phyloP scores from a whole-genome alignment of 208 protist genomes.

The Trypanosoma cruzi region DNA sequence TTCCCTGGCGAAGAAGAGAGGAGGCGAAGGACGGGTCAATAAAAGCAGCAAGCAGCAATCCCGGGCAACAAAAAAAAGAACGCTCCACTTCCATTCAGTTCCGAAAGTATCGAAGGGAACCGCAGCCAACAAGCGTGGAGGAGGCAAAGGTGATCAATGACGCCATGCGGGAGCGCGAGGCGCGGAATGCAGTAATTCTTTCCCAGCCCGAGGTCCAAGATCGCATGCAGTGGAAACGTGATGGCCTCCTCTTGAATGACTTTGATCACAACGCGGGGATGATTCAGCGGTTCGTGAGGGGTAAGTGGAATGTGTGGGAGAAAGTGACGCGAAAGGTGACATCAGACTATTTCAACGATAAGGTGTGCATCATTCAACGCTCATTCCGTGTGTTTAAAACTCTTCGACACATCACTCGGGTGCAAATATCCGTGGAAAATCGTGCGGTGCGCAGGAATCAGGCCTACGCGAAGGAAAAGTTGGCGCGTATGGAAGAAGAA shows the following conservation, averaged over 20 bases:
- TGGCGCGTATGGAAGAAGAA: constrained; percentile 48
- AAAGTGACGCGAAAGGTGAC: constrained; percentile 54
- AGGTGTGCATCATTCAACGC: constrained; percentile 65
- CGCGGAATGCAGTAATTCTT: constrained; percentile 32
- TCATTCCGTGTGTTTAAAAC: constrained; percentile 70
- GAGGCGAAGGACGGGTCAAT: neutral
- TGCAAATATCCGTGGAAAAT: constrained; percentile 10
- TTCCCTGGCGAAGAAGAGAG: constrained; percentile 55
- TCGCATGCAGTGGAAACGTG: constrained; percentile 70
- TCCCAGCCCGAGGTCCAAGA: constrained; percentile 50
- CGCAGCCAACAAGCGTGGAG: constrained; percentile 40
- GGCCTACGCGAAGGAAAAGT: constrained; percentile 36
- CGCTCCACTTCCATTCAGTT: constrained; percentile 49
- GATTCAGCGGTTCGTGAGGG: constrained; percentile 74
- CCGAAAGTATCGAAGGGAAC: constrained; percentile 33
- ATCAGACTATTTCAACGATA: constrained; percentile 64
- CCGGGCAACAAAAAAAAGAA: neutral
- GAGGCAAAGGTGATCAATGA: constrained; percentile 64
- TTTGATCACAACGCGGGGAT: constrained; percentile 87
- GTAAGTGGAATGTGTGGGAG: constrained; percentile 35
- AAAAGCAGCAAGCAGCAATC: neutral
- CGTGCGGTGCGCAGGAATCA: constrained; percentile 31
- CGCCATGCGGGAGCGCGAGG: constrained; percentile 39
- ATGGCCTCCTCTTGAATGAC: constrained; percentile 63
- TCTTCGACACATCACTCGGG: constrained; percentile 40